These are phyloP conservation scores for Forsythia viridissima DNA, from an alignment of 257 asterid species.

Conservation along the genomic window DNA sequence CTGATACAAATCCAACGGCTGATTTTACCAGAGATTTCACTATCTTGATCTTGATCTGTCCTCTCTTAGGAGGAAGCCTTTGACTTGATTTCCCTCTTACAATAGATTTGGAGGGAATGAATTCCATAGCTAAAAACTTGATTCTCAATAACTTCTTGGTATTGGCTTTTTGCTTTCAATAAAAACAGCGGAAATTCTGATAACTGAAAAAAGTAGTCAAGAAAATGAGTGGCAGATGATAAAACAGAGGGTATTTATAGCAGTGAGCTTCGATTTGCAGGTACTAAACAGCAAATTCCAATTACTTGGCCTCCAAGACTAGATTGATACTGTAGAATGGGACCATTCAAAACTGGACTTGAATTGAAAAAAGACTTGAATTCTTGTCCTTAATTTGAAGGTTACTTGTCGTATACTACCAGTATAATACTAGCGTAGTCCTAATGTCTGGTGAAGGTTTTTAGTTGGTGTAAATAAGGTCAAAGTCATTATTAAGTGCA, in stretches of 20 bases:
- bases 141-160: no score
- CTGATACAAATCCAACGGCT: conserved; percentile 1
- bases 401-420: no score
- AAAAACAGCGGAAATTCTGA: not conserved
- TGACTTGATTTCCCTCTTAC: not conserved
- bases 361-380: not conserved
- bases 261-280: not conserved
- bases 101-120: not conserved
- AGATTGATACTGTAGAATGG: not conserved
- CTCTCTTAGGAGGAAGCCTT: conserved; percentile 30
- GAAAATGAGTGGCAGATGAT: not conserved
- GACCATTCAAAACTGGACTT: not conserved
- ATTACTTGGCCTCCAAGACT: not conserved
- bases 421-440: no score
- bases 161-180: no score
- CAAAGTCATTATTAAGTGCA: no score
- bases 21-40: conserved; percentile 23
- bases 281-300: not conserved
- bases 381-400: no score
- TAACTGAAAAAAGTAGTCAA: not conserved
- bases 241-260: not conserved
- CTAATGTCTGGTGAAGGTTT: no score
- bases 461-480: no score
- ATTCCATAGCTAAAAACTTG: conserved; percentile 14
- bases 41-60: conserved; percentile 30